These are phyloP conservation scores for Picochlorum sp. DNA, from an alignment of 139 green algal species.

Conservation along the genomic window DNA sequence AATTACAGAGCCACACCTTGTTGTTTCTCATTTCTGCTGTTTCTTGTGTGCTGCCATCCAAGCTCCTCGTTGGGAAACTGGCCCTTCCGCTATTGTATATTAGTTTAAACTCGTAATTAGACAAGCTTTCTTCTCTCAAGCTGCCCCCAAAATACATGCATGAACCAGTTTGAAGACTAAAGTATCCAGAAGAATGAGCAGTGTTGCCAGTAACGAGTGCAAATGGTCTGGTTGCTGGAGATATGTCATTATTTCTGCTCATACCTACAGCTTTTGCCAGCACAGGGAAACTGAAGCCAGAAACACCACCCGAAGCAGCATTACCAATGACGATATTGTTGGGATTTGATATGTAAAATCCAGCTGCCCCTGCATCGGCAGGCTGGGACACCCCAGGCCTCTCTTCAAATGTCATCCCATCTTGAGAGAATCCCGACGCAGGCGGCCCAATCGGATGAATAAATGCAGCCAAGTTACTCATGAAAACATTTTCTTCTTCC, in stretches of 20 bases:
- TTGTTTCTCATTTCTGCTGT: neutral
- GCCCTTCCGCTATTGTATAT: slow-evolving; percentile 1
- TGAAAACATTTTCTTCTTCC: neutral
- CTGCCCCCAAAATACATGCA: slow-evolving; percentile 47
- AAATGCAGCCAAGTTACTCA: neutral
- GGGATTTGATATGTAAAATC: slow-evolving; percentile 50
- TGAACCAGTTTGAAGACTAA: slow-evolving; percentile 14
- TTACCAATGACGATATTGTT: slow-evolving; percentile 48
- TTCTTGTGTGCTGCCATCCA: neutral
- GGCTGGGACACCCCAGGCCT: slow-evolving; percentile 32
- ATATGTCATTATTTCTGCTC: neutral
- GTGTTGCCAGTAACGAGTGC: slow-evolving; percentile 41
- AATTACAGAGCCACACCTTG: slow-evolving; percentile 3
- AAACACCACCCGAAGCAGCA: slow-evolving; percentile 46
- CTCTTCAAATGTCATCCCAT: slow-evolving; percentile 17
- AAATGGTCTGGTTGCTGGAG: slow-evolving; percentile 26
- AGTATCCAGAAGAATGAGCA: slow-evolving; percentile 34
- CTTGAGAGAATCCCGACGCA: slow-evolving; percentile 15
- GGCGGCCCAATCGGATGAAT: slow-evolving; percentile 9
- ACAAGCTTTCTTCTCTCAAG: slow-evolving; percentile 21
- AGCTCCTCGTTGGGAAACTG: neutral
- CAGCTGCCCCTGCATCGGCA: slow-evolving; percentile 34
- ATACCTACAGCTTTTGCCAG: slow-evolving; percentile 30
- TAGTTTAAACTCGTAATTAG: slow-evolving; percentile 6
- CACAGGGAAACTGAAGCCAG: slow-evolving; percentile 45